phyloP scores from a whole-genome alignment of 1,284 basidiomycete species.

The Trichosporon asahii region DNA sequence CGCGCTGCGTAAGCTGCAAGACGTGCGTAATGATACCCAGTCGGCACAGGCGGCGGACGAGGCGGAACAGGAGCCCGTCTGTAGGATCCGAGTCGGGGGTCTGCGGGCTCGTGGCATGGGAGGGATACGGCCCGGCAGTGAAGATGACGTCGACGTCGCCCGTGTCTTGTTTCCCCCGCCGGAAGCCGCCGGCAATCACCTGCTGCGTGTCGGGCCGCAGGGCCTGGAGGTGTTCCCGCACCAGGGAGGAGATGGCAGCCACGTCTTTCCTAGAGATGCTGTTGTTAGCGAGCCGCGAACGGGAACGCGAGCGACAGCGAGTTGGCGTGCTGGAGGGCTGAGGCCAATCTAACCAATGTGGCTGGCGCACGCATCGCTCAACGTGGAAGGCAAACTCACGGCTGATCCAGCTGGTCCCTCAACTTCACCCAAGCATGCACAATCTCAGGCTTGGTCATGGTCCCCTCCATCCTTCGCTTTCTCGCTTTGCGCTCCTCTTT shows the following conservation, averaged over 20 bases:
- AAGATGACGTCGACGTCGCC: constrained; percentile 51
- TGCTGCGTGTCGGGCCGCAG: constrained; percentile 42
- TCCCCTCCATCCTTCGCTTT: constrained; percentile 36
- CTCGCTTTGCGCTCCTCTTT: constrained; percentile 33
- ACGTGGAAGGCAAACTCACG: too few species aligned
- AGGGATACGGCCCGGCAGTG: constrained; percentile 20
- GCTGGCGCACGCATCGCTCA: too few species aligned
- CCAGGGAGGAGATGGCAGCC: constrained; percentile 40
- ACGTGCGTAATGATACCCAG: constrained; percentile 49
- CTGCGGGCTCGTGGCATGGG: background rate
- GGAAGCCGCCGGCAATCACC: constrained; percentile 48
- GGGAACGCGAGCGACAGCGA: too few species aligned
- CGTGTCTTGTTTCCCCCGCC: constrained; percentile 45
- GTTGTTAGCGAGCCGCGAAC: too few species aligned
- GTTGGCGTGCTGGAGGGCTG: too few species aligned
- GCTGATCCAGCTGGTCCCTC: constrained; percentile 42
- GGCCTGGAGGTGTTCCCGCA: constrained; percentile 42
- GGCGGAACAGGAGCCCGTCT: constrained; percentile 33
- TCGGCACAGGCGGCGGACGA: constrained; percentile 35
- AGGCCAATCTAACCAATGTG: too few species aligned
- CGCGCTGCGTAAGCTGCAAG: constrained; percentile 38
- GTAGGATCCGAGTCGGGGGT: background rate
- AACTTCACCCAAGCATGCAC: constrained; percentile 47
- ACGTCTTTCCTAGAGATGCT: constrained; percentile 49
- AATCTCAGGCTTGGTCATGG: constrained; percentile 48